Evolutionary conservation across 2,329 filamentous ascomycete genomes (phyloP), one percentile per base, ranked within the genome.

Genomic region (Chlorencoelia australis): DNA sequence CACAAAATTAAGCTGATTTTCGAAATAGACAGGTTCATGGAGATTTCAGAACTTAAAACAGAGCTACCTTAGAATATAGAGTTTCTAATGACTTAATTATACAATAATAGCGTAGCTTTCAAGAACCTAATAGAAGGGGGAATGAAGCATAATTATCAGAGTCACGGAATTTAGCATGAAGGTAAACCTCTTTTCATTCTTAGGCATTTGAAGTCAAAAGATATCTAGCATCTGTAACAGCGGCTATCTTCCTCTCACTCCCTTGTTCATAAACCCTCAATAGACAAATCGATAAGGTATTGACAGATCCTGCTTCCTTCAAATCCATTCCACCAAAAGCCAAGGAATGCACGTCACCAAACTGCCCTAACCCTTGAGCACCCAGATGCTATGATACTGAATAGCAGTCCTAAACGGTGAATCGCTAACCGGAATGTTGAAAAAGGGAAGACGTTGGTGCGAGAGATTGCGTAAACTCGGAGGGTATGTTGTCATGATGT

Each of bases 401-500:
- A 37, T 43, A 55, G 45, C 49, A 46, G 42, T 42, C 39, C 47
- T 46, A 55, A 48, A 46, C 46, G 37, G 35, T 48, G 40, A 41
- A 41, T 42, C n/a, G n/a, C n/a, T n/a, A n/a, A 42, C 45, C 43
- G 46, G 41, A 49, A 49, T 56, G 55, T 43, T 56, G 55, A 50
- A 56, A 57, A 51, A 55, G 49, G 51, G 43, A 51, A 48, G 53
- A 49, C 35, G 46, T 53, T 52, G 56, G 55, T 58, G 58, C 53
- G 52, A 48, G 50, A 48, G 48, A 56, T 51, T 48, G 53, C 52
- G 46, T 42, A 54, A 41, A 46, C 43, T 43, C 39, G 51, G 50
- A 51, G 40, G 34, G 50, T 51, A 46, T 39, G 27, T 59, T 59
- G 51, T 61, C 60, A 58, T 62, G 56, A 49, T 49, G 46, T 30